Conservation (phyloP, 352 stramenopile species). For the Globisporangium takayamanum region DNA sequence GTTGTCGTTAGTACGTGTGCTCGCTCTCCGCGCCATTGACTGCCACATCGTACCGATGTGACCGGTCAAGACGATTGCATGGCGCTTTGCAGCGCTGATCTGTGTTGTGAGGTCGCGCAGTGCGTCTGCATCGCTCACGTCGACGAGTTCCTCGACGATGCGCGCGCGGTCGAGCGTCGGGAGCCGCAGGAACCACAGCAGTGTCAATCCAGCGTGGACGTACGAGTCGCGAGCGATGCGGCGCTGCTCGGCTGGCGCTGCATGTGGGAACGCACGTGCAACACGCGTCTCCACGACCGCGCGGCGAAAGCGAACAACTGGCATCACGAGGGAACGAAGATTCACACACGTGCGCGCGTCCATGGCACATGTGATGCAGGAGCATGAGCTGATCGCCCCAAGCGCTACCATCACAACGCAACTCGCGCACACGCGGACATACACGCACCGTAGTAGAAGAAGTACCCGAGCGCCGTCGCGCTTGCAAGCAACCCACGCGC, state of each 20-base stretch:
- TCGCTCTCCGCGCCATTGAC: background rate
- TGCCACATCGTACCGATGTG: slow-evolving; percentile 26
- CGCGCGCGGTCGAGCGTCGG: slow-evolving; percentile 12
- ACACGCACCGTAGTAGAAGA: slow-evolving; percentile 48
- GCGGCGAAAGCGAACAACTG: slow-evolving; percentile 43
- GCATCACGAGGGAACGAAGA: background rate
- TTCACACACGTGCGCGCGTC: slow-evolving; percentile 4
- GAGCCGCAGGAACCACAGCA: slow-evolving; percentile 54
- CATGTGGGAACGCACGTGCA: slow-evolving; percentile 17
- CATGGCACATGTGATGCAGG: background rate
- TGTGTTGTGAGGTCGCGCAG: slow-evolving; percentile 1
- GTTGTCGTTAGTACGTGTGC: background rate
- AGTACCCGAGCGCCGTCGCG: slow-evolving; percentile 26
- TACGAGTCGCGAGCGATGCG: slow-evolving; percentile 24
- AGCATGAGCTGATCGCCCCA: too few species aligned
- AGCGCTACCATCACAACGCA: too few species aligned
- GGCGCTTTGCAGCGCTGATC: background rate
- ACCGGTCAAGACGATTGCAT: slow-evolving; percentile 36
- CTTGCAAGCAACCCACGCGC: slow-evolving; percentile 20
- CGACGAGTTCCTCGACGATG: slow-evolving; percentile 11
- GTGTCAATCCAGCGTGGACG: slow-evolving; percentile 23
- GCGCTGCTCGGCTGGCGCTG: slow-evolving; percentile 12
- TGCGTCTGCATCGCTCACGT: slow-evolving; percentile 6
- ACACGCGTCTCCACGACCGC: slow-evolving; percentile 31
- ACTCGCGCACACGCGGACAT: background rate